These are phyloP conservation scores for Scedosporium boydii DNA, from an alignment of 2,329 filamentous ascomycete genomes.

Conservation along the genomic window DNA sequence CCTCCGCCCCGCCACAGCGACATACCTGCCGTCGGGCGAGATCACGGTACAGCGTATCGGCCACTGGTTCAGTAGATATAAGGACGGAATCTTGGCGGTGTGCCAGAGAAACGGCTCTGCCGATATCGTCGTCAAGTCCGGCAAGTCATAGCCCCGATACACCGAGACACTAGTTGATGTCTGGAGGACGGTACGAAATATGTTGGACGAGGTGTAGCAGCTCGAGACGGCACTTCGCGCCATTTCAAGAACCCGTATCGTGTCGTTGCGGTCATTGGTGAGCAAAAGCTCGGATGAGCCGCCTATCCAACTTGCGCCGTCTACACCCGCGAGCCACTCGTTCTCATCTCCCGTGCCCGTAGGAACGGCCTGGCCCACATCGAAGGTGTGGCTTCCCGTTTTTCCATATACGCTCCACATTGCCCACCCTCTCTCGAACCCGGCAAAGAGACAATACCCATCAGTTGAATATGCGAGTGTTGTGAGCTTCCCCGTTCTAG, in stretches of 20 bases:
- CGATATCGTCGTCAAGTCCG: constrained; percentile 83
- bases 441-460: constrained; percentile 90
- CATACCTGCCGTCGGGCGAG: constrained; percentile 85
- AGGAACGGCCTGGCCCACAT: constrained; percentile 54
- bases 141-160: constrained; percentile 86
- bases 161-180: constrained; percentile 83
- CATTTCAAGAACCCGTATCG: constrained; percentile 83
- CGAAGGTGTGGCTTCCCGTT: constrained; percentile 74
- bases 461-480: constrained; percentile 84
- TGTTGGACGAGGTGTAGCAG: constrained; percentile 84
- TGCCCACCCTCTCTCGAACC: constrained; percentile 87
- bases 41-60: constrained; percentile 81
- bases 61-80: constrained; percentile 87
- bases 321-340: constrained; percentile 73
- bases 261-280: constrained; percentile 59
- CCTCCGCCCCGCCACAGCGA: constrained; percentile 88
- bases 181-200: constrained; percentile 80
- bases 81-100: constrained; percentile 72
- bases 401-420: constrained; percentile 98
- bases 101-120: constrained; percentile 95
- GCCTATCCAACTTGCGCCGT: constrained; percentile 75
- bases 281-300: constrained; percentile 81
- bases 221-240: constrained; percentile 87
- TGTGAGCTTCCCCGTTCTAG: constrained; percentile 60
- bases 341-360: constrained; percentile 58